These are phyloP conservation scores for Populus hybrid DNA, from an alignment of 441 rosid species.

Conservation along the genomic window DNA sequence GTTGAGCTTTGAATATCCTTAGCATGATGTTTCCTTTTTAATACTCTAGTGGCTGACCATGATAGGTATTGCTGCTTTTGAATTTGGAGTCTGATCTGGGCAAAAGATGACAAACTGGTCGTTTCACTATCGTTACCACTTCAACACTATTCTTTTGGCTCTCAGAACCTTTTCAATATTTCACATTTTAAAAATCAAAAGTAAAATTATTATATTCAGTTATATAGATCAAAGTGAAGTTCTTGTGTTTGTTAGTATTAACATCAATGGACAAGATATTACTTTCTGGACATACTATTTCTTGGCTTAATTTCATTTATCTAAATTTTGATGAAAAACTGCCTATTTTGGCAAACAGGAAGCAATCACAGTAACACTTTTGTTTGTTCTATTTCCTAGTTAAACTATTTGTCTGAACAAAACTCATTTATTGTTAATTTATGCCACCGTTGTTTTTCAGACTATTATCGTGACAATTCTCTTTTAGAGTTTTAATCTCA, in stretches of 20 bases:
- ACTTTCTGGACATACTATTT: not conserved
- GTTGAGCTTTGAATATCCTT: not conserved
- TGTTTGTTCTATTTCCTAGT: not conserved
- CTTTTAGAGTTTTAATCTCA: constrained; percentile 17
- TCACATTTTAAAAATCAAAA: not conserved
- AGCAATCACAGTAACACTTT: not conserved
- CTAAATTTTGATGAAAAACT: not conserved
- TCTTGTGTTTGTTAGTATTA: not conserved
- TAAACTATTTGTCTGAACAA: not conserved
- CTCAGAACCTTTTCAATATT: not conserved
- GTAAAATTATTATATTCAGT: not conserved
- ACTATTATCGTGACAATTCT: not conserved
- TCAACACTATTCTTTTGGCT: not conserved
- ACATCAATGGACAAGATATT: not conserved
- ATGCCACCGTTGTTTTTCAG: not conserved
- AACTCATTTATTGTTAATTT: not conserved
- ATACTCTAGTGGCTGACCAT: not conserved
- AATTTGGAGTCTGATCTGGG: not conserved
- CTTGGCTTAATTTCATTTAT: constrained; percentile 2
- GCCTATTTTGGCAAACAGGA: not conserved
- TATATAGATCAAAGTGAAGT: not conserved
- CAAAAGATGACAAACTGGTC: not conserved
- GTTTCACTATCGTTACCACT: not conserved
- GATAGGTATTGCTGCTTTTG: not conserved
- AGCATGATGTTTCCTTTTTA: not conserved